phyloP scores from a whole-genome alignment of 2,329 filamentous ascomycete species.

The Metarhizium brunneum region DNA sequence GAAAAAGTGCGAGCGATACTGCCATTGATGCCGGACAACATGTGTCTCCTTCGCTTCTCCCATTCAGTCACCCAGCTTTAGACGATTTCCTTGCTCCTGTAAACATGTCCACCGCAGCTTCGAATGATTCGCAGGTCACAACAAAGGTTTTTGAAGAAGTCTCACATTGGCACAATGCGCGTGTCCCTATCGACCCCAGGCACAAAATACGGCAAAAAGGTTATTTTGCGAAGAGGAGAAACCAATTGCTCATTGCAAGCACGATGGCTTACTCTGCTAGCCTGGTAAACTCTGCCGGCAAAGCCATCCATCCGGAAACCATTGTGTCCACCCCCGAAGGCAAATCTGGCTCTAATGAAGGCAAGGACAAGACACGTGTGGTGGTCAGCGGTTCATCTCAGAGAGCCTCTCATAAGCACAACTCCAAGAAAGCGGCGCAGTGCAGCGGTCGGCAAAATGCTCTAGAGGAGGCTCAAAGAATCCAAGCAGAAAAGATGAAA shows the following conservation, averaged over 20 bases:
- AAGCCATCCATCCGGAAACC: conserved; percentile 52
- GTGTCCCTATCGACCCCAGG: conserved; percentile 37
- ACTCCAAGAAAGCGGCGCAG: conserved; percentile 6
- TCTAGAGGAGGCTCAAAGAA: conserved; percentile 21
- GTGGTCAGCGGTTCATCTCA: conserved; percentile 4
- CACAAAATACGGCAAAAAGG: conserved; percentile 6
- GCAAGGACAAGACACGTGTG: background rate
- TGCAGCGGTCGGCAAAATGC: conserved; percentile 28
- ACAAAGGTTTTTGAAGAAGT: conserved; percentile 36
- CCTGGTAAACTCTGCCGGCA: conserved; percentile 55
- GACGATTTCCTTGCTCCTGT: conserved; percentile 35
- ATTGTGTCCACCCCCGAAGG: conserved; percentile 34
- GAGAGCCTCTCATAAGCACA: conserved; percentile 11
- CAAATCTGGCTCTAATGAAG: background rate
- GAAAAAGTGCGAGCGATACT: background rate
- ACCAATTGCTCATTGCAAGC: conserved; percentile 59
- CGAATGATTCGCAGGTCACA: conserved; percentile 11
- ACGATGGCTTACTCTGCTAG: conserved; percentile 62
- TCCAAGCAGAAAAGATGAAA: conserved; percentile 23
- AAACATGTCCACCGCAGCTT: conserved; percentile 22
- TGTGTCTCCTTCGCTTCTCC: conserved; percentile 22
- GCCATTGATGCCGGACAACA: background rate
- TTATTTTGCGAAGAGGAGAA: conserved; percentile 31
- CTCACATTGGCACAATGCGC: conserved; percentile 55
- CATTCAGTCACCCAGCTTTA: conserved; percentile 38